phyloP scores from a whole-genome alignment of 345 rosid genomes.

The Salix caprea region DNA sequence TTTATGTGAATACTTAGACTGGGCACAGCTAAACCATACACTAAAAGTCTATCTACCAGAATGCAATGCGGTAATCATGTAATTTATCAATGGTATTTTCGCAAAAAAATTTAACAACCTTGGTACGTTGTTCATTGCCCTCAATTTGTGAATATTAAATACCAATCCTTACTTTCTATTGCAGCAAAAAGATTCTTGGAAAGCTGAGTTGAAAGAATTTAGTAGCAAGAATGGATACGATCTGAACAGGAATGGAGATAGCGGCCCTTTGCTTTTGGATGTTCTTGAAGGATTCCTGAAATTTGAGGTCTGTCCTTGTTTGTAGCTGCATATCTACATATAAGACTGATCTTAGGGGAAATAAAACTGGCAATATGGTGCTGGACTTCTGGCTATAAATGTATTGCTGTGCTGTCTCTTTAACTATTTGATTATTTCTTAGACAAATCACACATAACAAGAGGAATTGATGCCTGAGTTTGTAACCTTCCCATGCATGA shows the following conservation, averaged over 20 bases:
- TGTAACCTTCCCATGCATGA: not conserved
- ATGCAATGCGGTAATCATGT: slow-evolving; percentile 89
- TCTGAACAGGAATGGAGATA: slow-evolving; percentile 79
- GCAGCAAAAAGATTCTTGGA: slow-evolving; percentile 91
- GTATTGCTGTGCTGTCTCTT: not conserved
- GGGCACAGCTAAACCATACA: slow-evolving; percentile 90
- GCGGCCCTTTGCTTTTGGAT: slow-evolving; percentile 75
- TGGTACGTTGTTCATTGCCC: slow-evolving; percentile 3
- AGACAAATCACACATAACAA: not conserved
- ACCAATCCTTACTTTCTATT: slow-evolving; percentile 10
- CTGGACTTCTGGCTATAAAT: not conserved
- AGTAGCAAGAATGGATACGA: slow-evolving; percentile 75
- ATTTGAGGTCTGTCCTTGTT: slow-evolving; percentile 49
- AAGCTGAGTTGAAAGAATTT: slow-evolving; percentile 79
- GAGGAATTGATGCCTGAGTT: not conserved
- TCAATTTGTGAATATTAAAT: not conserved
- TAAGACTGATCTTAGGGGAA: slow-evolving; percentile 2
- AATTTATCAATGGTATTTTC: slow-evolving; percentile 20
- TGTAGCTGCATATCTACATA: not conserved
- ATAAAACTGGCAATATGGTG: not conserved
- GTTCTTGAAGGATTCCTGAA: slow-evolving; percentile 94
- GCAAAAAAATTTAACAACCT: not conserved
- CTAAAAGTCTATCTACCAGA: slow-evolving; percentile 89
- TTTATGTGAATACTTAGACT: slow-evolving; percentile 87
- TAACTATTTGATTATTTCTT: not conserved